These are phyloP conservation scores for Litsea cubeba DNA, from an alignment of 164 flowering plant genomes.

Conservation along the genomic window DNA sequence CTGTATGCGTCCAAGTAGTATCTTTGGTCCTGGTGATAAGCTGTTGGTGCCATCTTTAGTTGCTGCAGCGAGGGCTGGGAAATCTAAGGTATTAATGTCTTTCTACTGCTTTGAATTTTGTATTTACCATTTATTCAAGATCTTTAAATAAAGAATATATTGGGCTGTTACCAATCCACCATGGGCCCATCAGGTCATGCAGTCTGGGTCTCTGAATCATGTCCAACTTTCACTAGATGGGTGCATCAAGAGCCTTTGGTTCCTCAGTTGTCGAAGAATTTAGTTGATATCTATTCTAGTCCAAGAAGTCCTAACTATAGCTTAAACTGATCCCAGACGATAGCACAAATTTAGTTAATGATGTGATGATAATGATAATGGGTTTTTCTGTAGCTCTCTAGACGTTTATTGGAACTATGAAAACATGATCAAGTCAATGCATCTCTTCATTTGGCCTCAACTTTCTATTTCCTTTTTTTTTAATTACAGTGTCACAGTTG, in stretches of 20 bases:
- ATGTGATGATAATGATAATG: no score
- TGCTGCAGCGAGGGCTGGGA: constrained; percentile 88
- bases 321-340: no score
- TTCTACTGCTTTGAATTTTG: not conserved
- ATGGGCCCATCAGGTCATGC: not conserved
- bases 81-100: constrained; percentile 57
- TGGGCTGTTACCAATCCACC: not conserved
- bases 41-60: constrained; percentile 88
- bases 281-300: no score
- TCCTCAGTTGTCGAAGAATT: not conserved
- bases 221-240: not conserved
- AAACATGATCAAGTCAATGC: no score
- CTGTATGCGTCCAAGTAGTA: constrained; percentile 93
- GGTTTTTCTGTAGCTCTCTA: no score
- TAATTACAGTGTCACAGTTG: not conserved
- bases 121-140: not conserved
- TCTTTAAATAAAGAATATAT: not conserved
- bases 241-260: not conserved
- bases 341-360: no score
- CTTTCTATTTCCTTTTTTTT: not conserved
- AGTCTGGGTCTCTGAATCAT: no score
- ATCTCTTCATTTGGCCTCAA: no score
- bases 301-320: no score
- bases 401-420: no score
- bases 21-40: constrained; percentile 97